Evolutionary conservation across 352 stramenopile species (phyloP), one percentile per base, ranked within the genome.

Genomic region (Phytophthora kernoviae): DNA sequence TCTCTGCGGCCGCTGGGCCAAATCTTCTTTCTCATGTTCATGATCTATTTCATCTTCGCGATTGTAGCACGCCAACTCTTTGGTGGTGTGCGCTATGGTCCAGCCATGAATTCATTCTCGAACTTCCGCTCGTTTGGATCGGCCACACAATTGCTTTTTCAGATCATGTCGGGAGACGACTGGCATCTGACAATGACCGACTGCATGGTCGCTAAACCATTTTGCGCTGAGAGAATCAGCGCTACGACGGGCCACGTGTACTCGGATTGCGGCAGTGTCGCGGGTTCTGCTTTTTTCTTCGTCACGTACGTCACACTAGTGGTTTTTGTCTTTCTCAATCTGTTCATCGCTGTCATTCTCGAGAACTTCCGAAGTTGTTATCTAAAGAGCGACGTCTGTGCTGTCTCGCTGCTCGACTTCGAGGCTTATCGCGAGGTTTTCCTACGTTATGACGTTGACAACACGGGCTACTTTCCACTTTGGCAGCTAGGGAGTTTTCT

Each of bases 351-450:
- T 0, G 84, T 93, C 43, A 85, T 93, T 34, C 69, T 93, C 18
- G 84, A 93, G 39, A 93, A 93, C 65, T 93, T 93, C 50, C 75
- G 81, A 2, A 87, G 69, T 40, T 93, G 84, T 58, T 93, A 93
- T 65, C 55, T 93, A 5, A 86, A 93, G 30, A 81, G 68, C 27
- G 81, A 91, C 49, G 79, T 93, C 27, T 91, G 79, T 44, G 69
- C 81, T 22, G 86, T 91, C 48, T 89, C 84, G 30, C 59, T 91
- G 14, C 74, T 80, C n/a, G 81, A 93, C 45, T 91, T 93, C 55
- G 84, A 93, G 66, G 54, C 44, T 6, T 93, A 93, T 52, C 77
- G 73, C 15, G 75, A 89, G 46, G 79, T 89, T 21, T 93, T 93
- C 49, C 54, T 70, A 48, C 77, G 72, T 48, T 93, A 81, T 54